A percentile compares a stretch with the other conserved stretches of the same genome.
phyloP scores from a whole-genome alignment of 768 basidiomycete species.

The Amanita polypyramis region DNA sequence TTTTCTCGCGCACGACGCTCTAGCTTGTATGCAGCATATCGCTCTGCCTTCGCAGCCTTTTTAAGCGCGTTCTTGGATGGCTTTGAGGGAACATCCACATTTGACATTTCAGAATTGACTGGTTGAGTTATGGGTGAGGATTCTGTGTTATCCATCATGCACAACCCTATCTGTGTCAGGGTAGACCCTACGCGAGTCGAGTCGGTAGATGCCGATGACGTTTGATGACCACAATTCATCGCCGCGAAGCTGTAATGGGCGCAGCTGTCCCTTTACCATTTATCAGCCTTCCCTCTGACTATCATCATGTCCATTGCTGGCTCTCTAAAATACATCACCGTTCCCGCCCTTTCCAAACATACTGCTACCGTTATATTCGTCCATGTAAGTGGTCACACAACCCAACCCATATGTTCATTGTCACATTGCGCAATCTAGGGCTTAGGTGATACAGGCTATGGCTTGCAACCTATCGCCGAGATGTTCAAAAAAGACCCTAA shows the following conservation, averaged over 20 bases:
- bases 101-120: not conserved
- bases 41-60: conserved; percentile 60
- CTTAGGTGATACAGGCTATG: conserved; percentile 63
- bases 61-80: conserved; percentile 77
- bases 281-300: conserved; percentile 11
- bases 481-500: conserved; percentile 44
- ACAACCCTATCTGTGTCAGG: too few relatives aligned
- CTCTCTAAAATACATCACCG: conserved; percentile 38
- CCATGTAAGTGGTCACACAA: conserved; percentile 47
- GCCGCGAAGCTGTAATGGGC: conserved; percentile 15
- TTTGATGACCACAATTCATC: conserved; percentile 20
- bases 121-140: not conserved
- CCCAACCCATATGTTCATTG: not conserved
- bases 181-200: not conserved
- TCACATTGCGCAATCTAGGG: conserved; percentile 34
- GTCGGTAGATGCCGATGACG: conserved; percentile 39
- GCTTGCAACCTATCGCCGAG: conserved; percentile 70
- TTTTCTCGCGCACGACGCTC: conserved; percentile 72
- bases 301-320: conserved; percentile 12
- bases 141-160: not conserved
- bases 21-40: conserved; percentile 54
- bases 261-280: conserved; percentile 10
- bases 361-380: conserved; percentile 84
- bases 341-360: conserved; percentile 52
- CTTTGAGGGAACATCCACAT: conserved; percentile 7